Evolutionary conservation across 805 yeast genomes (phyloP).

Genomic region (Ogataea pini): DNA sequence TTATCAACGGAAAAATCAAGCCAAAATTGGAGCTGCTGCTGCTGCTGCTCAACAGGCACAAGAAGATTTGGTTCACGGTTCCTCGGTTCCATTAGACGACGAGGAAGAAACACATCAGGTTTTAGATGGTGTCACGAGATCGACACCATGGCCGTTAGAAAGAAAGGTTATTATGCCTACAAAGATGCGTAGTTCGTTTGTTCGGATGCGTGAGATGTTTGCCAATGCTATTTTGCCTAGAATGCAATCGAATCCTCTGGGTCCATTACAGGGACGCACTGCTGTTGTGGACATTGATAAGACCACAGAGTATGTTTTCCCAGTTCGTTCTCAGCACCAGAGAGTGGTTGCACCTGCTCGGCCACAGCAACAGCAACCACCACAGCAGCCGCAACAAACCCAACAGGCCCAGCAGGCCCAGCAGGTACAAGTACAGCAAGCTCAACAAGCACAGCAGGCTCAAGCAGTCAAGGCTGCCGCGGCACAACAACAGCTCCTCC

Average conservation of each 20-base stretch:
- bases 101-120: constrained; percentile 94
- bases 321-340: constrained; percentile 51
- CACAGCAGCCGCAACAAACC: not conserved
- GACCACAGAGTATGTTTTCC: constrained; percentile 61
- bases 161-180: constrained; percentile 70
- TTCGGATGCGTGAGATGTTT: constrained; percentile 92
- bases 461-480: constrained; percentile 7
- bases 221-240: constrained; percentile 79
- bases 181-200: constrained; percentile 66
- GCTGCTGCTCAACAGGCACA: constrained; percentile 78
- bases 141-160: constrained; percentile 83
- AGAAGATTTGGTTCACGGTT: constrained; percentile 58
- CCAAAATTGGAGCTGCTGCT: constrained; percentile 79
- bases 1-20: constrained; percentile 90
- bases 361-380: constrained; percentile 6
- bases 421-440: not conserved
- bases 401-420: not conserved
- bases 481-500: constrained; percentile 14
- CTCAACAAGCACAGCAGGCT: constrained; percentile 6
- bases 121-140: constrained; percentile 80
- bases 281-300: constrained; percentile 73
- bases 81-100: constrained; percentile 61
- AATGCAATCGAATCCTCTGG: constrained; percentile 57
- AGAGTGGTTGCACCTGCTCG: constrained; percentile 11
- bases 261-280: constrained; percentile 79